Conservation (phyloP, 345 rosid genomes). For the Hirschfeldia incana region DNA sequence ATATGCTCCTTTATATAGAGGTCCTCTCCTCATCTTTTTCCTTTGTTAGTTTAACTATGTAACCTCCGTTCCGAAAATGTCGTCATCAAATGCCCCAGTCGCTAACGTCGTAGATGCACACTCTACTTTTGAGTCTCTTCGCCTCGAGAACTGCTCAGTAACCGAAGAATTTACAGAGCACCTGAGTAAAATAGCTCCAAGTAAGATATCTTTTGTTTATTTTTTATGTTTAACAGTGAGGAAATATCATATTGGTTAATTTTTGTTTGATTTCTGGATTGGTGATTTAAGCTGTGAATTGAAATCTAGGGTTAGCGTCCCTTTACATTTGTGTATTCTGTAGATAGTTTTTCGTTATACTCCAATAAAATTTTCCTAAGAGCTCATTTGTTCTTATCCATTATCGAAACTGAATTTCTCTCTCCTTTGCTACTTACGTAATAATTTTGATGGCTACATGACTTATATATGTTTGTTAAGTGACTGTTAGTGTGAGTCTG, state of each 20-base stretch:
- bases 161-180: no score
- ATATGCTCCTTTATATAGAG: no score
- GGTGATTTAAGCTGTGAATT: conserved; percentile 12
- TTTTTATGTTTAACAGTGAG: not conserved
- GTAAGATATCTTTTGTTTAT: not conserved
- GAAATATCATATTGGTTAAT: not conserved
- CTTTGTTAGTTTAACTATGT: no score
- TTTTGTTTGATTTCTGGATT: conserved; percentile 20
- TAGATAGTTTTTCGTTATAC: not conserved
- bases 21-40: no score
- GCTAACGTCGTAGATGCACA: no score
- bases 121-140: no score
- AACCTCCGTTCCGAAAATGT: no score
- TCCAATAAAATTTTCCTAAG: not conserved
- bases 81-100: no score
- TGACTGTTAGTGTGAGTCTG: not conserved
- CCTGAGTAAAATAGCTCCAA: no score
- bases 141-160: no score
- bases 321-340: conserved; percentile 28
- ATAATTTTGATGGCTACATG: not conserved
- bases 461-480: not conserved
- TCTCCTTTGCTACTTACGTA: not conserved
- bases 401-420: not conserved
- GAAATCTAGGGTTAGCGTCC: conserved; percentile 56
- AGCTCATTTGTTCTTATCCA: not conserved